Percentiles rank a stretch among this genome's conserved stretches.
Evolutionary conservation across 306 rosid genomes (phyloP).

Genomic region (Sindora glabra): DNA sequence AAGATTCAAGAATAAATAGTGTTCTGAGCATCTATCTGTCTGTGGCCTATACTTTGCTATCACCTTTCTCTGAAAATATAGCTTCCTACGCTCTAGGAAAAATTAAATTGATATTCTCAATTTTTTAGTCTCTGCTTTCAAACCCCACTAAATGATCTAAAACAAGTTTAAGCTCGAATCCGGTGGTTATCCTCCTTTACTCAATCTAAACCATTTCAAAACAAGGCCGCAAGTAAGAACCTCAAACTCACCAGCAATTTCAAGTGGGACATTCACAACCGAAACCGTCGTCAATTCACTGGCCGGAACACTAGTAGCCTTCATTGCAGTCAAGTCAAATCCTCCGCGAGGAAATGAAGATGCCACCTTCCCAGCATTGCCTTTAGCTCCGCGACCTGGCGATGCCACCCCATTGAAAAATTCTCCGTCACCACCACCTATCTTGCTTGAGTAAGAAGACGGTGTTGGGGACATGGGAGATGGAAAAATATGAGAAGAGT

Average conservation of each 20-base stretch:
- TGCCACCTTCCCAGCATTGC: constrained; percentile 27
- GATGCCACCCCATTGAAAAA: constrained; percentile 17
- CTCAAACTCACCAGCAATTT: constrained; percentile 29
- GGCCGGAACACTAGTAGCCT: constrained; percentile 46
- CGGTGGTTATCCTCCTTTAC: not conserved
- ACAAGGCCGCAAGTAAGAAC: not conserved
- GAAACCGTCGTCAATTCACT: constrained; percentile 54
- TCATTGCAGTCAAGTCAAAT: constrained; percentile 44
- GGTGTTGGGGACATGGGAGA: constrained; percentile 24
- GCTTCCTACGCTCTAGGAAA: too few relatives aligned
- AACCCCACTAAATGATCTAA: not conserved
- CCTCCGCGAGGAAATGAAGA: constrained; percentile 55
- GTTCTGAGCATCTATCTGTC: too few relatives aligned
- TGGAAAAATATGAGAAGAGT: constrained; percentile 10
- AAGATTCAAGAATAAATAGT: too few relatives aligned
- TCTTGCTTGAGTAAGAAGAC: constrained; percentile 36
- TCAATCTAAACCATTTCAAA: constrained; percentile 6
- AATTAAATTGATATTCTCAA: not conserved
- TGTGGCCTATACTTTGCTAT: too few relatives aligned
- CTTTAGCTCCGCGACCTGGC: constrained; percentile 28
- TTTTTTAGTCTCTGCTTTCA: not conserved
- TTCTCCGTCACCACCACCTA: constrained; percentile 15
- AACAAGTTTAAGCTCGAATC: not conserved
- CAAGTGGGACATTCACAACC: constrained; percentile 31
- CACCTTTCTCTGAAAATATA: too few relatives aligned